Evolutionary conservation across 495 filamentous ascomycete genomes (phyloP).

Genomic region (Podospora pseudocomata): DNA sequence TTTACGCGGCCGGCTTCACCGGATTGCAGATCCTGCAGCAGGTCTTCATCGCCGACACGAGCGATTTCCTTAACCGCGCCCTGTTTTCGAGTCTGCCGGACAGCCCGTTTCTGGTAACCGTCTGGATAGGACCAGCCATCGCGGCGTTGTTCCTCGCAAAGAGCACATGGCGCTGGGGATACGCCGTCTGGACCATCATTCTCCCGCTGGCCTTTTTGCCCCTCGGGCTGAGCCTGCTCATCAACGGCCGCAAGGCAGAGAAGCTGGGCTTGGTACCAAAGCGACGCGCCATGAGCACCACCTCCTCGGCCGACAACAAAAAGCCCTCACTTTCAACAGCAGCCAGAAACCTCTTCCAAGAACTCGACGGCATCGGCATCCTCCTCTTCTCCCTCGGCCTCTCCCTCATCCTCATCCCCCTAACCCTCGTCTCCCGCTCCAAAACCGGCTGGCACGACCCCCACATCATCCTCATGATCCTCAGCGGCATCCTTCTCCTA

Average conservation of each 20-base stretch:
- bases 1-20: slow-evolving; percentile 47
- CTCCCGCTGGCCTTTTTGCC: slow-evolving; percentile 52
- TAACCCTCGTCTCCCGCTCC: slow-evolving; percentile 52
- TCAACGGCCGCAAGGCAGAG: slow-evolving; percentile 53
- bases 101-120: slow-evolving; percentile 61
- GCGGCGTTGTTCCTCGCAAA: slow-evolving; percentile 42
- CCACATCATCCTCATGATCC: slow-evolving; percentile 54
- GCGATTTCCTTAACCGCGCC: slow-evolving; percentile 59
- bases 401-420: slow-evolving; percentile 60
- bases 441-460: slow-evolving; percentile 49
- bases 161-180: slow-evolving; percentile 59
- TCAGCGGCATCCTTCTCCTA: slow-evolving; percentile 53
- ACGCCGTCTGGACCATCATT: slow-evolving; percentile 57
- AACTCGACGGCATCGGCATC: slow-evolving; percentile 59
- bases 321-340: slow-evolving; percentile 2
- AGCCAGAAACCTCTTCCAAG: slow-evolving; percentile 47
- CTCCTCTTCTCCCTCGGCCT: slow-evolving; percentile 55
- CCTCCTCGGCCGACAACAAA: neutral
- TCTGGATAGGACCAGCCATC: slow-evolving; percentile 48
- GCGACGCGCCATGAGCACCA: slow-evolving; percentile 7
- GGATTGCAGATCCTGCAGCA: slow-evolving; percentile 56
- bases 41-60: slow-evolving; percentile 64
- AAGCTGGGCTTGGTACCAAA: slow-evolving; percentile 35
- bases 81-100: slow-evolving; percentile 57
- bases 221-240: slow-evolving; percentile 49